Percentiles rank a stretch among this genome's conserved stretches.
Evolutionary conservation across 163 green algal species (phyloP).

Genomic region (Coccomyxa subellipsoidea): DNA sequence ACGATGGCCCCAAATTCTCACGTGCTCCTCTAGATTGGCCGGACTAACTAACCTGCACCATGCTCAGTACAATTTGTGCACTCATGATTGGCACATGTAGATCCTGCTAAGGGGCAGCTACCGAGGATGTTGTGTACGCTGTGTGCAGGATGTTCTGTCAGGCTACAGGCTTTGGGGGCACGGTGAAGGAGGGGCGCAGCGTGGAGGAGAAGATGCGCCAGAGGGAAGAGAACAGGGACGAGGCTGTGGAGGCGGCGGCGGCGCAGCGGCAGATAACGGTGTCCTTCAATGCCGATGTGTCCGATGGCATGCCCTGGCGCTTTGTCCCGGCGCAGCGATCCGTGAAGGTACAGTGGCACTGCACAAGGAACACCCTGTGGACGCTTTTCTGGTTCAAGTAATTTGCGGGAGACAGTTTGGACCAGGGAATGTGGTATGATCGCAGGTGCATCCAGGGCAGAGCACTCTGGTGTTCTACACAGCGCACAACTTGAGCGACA

Average conservation of each 20-base stretch:
- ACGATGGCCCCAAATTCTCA: no score
- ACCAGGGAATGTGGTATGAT: not conserved
- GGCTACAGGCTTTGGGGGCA: constrained; percentile 93
- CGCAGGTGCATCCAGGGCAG: constrained; percentile 78
- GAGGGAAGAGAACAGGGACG: constrained; percentile 40
- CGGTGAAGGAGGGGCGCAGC: constrained; percentile 64
- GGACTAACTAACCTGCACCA: no score
- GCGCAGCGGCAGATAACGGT: constrained; percentile 78
- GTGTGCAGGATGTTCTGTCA: constrained; percentile 83
- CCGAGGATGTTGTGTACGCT: not conserved
- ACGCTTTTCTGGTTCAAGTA: no score
- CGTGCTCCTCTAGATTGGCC: no score
- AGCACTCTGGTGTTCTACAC: constrained; percentile 97
- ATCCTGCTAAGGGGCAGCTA: no score
- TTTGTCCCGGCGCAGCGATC: constrained; percentile 86
- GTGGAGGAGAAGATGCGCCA: constrained; percentile 83
- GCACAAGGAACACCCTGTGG: no score
- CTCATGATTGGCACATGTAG: no score
- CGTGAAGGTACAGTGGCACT: constrained; percentile 32
- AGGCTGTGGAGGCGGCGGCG: constrained; percentile 44
- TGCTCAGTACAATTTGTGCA: no score
- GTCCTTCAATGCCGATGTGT: constrained; percentile 90
- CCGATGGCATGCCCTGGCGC: constrained; percentile 88
- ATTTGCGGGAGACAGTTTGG: not conserved
- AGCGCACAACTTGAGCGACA: constrained; percentile 82